These are phyloP conservation scores for Priceomyces haplophilus DNA, from an alignment of 805 yeast species.

Conservation along the genomic window DNA sequence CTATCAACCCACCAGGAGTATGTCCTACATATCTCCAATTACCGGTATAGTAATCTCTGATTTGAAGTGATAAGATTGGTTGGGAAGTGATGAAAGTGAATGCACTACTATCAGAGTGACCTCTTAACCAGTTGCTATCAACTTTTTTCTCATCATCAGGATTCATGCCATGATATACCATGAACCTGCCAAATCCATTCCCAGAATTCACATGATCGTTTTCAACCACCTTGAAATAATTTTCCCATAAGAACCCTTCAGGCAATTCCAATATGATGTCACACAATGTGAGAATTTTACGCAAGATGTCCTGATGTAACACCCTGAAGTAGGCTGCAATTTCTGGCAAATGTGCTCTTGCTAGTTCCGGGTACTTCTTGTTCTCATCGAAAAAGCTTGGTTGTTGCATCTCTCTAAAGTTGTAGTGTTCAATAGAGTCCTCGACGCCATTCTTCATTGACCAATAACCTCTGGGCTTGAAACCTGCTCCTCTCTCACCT, in stretches of 20 bases:
- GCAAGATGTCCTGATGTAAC: slow-evolving; percentile 19
- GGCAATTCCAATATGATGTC: slow-evolving; percentile 27
- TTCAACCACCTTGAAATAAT: slow-evolving; percentile 23
- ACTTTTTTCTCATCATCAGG: slow-evolving; percentile 22
- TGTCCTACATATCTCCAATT: slow-evolving; percentile 31
- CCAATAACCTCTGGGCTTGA: slow-evolving; percentile 31
- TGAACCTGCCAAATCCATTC: slow-evolving; percentile 28
- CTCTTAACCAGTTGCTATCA: slow-evolving; percentile 26
- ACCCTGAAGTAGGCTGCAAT: slow-evolving; percentile 21
- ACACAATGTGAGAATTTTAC: slow-evolving; percentile 23
- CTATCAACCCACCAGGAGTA: slow-evolving; percentile 26
- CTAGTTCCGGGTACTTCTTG: slow-evolving; percentile 24
- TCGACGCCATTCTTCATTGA: slow-evolving; percentile 27
- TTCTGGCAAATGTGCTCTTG: slow-evolving; percentile 20
- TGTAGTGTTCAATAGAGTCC: slow-evolving; percentile 27
- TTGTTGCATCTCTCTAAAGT: slow-evolving; percentile 26
- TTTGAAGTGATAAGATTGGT: slow-evolving; percentile 29
- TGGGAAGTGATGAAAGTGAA: slow-evolving; percentile 32
- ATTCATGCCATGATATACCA: slow-evolving; percentile 26
- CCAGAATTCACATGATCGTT: slow-evolving; percentile 25
- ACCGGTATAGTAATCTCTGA: slow-evolving; percentile 28
- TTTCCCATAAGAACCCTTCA: slow-evolving; percentile 27
- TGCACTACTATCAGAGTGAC: slow-evolving; percentile 30
- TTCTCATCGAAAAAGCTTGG: slow-evolving; percentile 18
- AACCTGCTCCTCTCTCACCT: slow-evolving; percentile 29